Percentiles rank a stretch among this genome's conserved stretches.
Evolutionary conservation across 306 rosid species (phyloP).

Genomic region (Casuarina glauca): DNA sequence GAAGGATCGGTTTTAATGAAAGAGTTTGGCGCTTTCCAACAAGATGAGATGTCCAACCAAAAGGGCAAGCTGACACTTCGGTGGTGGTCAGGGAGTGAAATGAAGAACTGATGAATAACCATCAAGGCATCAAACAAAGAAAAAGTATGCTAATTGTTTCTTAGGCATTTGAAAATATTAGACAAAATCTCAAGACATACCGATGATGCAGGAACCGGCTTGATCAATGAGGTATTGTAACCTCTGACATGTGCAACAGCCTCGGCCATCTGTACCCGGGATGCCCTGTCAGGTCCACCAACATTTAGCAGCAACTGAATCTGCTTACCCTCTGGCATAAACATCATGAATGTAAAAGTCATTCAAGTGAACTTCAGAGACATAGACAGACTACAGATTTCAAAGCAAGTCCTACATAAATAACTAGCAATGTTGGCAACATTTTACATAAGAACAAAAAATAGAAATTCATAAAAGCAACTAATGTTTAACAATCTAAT

Average conservation of each 20-base stretch:
- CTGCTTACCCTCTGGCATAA: slow-evolving; percentile 60
- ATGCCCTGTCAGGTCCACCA: slow-evolving; percentile 86
- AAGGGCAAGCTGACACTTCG: slow-evolving; percentile 12
- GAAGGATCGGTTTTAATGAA: too few relatives aligned
- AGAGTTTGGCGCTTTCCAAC: too few relatives aligned
- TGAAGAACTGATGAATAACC: neutral
- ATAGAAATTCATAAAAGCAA: neutral
- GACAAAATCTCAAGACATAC: slow-evolving; percentile 45
- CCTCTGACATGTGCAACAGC: slow-evolving; percentile 74
- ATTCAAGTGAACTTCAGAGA: slow-evolving; percentile 20
- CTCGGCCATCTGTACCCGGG: slow-evolving; percentile 91
- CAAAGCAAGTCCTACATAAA: neutral
- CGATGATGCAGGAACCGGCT: slow-evolving; percentile 67
- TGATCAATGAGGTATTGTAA: slow-evolving; percentile 58
- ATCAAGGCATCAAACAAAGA: slow-evolving; percentile 13
- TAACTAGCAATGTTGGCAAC: neutral
- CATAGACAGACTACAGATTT: slow-evolving; percentile 21
- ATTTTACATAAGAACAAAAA: neutral
- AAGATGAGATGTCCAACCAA: slow-evolving; percentile 9
- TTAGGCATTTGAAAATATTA: neutral
- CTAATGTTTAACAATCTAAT: neutral
- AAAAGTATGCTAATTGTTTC: neutral
- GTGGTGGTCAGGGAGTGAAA: slow-evolving; percentile 4
- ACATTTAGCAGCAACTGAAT: slow-evolving; percentile 66
- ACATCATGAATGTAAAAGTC: slow-evolving; percentile 21